A percentile compares a stretch with the other conserved stretches of the same genome.
Conservation (phyloP, 257 asterid species). For the Phtheirospermum japonicum region DNA sequence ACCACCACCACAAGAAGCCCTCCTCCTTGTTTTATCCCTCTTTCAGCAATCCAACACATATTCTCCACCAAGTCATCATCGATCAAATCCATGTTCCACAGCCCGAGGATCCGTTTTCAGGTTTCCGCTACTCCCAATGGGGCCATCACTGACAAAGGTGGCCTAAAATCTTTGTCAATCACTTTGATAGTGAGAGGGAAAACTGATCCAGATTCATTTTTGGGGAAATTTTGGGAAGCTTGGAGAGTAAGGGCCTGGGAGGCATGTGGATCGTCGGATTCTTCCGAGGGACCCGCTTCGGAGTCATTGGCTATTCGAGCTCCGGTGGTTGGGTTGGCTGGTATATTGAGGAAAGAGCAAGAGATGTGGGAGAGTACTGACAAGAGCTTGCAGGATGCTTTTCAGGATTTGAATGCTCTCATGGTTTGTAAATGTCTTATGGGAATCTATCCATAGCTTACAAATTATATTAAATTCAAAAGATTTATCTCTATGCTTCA, state of each 20-base stretch:
- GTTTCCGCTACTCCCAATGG: conserved; percentile 53
- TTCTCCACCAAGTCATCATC: conserved; percentile 55
- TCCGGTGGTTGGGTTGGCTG: conserved; percentile 91
- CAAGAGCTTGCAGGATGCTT: conserved; percentile 97
- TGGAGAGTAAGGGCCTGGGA: conserved; percentile 84
- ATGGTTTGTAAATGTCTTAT: conserved; percentile 60
- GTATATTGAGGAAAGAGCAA: conserved; percentile 97
- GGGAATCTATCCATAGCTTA: not conserved
- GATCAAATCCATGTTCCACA: conserved; percentile 76
- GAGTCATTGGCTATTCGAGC: conserved; percentile 54
- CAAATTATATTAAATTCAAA: not conserved
- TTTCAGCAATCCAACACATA: conserved; percentile 55
- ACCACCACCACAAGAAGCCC: conserved; percentile 9
- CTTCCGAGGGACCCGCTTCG: conserved; percentile 35
- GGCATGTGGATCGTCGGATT: conserved; percentile 36
- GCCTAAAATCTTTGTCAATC: conserved; percentile 41
- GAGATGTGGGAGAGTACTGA: conserved; percentile 99
- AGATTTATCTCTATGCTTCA: conserved; percentile 15
- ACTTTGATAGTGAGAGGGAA: conserved; percentile 66
- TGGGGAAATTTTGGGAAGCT: conserved; percentile 79
- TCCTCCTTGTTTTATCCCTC: conserved; percentile 48
- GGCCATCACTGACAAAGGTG: conserved; percentile 41
- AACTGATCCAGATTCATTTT: conserved; percentile 63
- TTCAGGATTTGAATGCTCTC: conserved; percentile 96
- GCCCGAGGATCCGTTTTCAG: conserved; percentile 77